These are phyloP conservation scores for Medicago lupulina DNA, from an alignment of 306 rosid species.

Conservation along the genomic window DNA sequence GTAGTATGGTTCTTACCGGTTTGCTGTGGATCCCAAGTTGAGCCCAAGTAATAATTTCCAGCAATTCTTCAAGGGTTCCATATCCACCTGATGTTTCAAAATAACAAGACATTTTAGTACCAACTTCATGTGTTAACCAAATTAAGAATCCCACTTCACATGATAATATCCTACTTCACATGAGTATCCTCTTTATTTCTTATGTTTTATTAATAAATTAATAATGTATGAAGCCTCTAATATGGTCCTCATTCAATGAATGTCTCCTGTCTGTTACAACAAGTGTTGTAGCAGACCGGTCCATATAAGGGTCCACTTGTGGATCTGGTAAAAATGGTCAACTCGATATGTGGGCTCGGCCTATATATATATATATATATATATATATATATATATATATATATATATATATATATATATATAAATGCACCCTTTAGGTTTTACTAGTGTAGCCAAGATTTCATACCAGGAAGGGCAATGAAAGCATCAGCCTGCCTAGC, in stretches of 20 bases:
- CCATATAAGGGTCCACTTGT: too few species aligned
- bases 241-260: too few species aligned
- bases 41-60: constrained; percentile 99
- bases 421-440: background rate
- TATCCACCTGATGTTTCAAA: constrained; percentile 73
- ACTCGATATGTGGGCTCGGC: too few species aligned
- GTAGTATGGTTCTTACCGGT: constrained; percentile 64
- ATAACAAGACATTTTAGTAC: constrained; percentile 31
- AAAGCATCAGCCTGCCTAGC: constrained; percentile 98
- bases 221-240: too few species aligned
- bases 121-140: constrained; percentile 5
- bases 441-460: background rate
- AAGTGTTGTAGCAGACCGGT: too few species aligned
- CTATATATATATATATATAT: too few species aligned
- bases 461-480: constrained; percentile 92
- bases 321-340: too few species aligned
- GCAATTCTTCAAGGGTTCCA: constrained; percentile 97
- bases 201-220: too few species aligned
- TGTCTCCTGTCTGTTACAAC: too few species aligned
- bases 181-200: background rate
- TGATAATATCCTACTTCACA: constrained; percentile 26
- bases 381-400: too few species aligned
- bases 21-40: constrained; percentile 98
- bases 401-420: too few species aligned
- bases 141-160: constrained; percentile 21